Percentiles rank a stretch among this genome's conserved stretches.
These are phyloP conservation scores for Misopates orontium DNA, from an alignment of 257 asterid species.

Conservation along the genomic window DNA sequence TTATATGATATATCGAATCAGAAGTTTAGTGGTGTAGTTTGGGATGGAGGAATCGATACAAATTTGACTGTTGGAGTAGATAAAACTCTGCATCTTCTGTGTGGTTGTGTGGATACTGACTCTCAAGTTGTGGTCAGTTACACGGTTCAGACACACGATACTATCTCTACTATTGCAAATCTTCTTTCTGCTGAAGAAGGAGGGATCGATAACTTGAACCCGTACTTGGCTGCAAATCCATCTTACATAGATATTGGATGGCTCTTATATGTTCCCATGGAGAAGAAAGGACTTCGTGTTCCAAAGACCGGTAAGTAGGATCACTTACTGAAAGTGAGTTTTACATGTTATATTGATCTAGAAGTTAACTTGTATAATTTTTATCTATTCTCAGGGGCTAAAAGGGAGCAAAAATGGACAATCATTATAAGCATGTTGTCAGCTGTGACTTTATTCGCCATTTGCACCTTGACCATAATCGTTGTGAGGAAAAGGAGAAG, in stretches of 20 bases:
- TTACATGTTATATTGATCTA: background rate
- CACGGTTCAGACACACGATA: constrained; percentile 66
- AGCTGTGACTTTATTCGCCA: constrained; percentile 47
- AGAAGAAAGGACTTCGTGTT: constrained; percentile 40
- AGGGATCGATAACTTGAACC: constrained; percentile 50
- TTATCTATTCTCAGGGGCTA: constrained; percentile 18
- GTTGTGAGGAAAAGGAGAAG: constrained; percentile 41
- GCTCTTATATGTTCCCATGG: constrained; percentile 68
- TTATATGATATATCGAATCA: constrained; percentile 44
- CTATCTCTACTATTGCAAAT: constrained; percentile 42
- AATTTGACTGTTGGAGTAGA: constrained; percentile 24
- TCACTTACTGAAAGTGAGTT: background rate
- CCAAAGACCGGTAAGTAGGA: constrained; percentile 34
- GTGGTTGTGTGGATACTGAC: constrained; percentile 65
- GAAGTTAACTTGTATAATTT: background rate
- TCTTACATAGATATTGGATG: constrained; percentile 51
- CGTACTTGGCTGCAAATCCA: constrained; percentile 40
- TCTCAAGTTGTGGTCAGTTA: constrained; percentile 63
- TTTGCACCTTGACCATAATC: constrained; percentile 51
- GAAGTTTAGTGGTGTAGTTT: constrained; percentile 59
- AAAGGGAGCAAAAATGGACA: constrained; percentile 47
- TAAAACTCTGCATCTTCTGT: constrained; percentile 52
- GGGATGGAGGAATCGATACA: constrained; percentile 44
- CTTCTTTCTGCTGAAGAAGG: constrained; percentile 50
- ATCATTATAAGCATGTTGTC: constrained; percentile 49